phyloP scores from a whole-genome alignment of 192 early-diverging fungal species.

The Backusella mclennaniae region DNA sequence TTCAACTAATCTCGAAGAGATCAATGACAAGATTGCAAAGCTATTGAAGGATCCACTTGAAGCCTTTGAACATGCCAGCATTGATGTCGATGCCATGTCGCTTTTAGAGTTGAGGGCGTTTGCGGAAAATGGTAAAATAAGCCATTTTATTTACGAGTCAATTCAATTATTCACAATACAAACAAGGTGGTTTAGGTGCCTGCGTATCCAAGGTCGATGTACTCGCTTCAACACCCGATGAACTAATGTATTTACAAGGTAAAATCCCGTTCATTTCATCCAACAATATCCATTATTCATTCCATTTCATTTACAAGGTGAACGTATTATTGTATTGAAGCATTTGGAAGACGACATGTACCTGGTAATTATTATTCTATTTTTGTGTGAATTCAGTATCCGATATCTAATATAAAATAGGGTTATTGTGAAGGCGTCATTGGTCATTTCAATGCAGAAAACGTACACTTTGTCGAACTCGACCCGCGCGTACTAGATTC shows the following conservation, averaged over 20 bases:
- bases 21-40: conserved; percentile 22
- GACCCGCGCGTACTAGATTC: conserved; percentile 40
- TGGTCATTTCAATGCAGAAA: conserved; percentile 46
- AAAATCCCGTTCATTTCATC: background rate
- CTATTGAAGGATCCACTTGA: conserved; percentile 22
- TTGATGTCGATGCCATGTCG: conserved; percentile 20
- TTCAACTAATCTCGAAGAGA: conserved; percentile 32
- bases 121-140: conserved; percentile 28
- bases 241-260: conserved; percentile 49
- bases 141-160: no score
- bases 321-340: conserved; percentile 41
- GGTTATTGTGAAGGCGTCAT: conserved; percentile 59
- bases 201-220: conserved; percentile 43
- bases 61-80: background rate
- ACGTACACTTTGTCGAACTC: conserved; percentile 50
- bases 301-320: conserved; percentile 26
- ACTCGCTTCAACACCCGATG: conserved; percentile 36
- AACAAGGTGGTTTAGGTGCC: conserved; percentile 40
- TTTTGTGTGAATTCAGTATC: background rate
- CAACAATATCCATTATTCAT: background rate
- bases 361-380: conserved; percentile 29
- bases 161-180: background rate
- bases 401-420: conserved; percentile 7
- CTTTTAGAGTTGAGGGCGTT: conserved; percentile 22
- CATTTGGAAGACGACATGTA: conserved; percentile 40